These are phyloP conservation scores for Conticribra guillardii DNA, from an alignment of 108 stramenopile genomes.

Conservation along the genomic window DNA sequence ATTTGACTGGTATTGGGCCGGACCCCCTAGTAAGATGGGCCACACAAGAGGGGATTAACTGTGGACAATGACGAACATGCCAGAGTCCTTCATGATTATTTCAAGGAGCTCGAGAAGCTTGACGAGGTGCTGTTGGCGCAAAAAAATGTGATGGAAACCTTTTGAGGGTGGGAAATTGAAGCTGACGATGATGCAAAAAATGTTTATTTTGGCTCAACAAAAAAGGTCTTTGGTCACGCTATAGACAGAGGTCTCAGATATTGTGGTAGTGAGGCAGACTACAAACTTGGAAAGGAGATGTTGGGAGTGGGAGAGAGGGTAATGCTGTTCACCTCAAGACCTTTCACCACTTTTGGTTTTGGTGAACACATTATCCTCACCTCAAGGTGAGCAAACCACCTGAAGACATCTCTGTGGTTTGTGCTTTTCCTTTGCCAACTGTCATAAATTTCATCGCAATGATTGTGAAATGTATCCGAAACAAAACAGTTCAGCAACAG, in stretches of 20 bases:
- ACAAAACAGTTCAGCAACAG: neutral
- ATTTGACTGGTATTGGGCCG: no score
- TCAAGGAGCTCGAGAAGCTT: no score
- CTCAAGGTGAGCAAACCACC: slow-evolving; percentile 4
- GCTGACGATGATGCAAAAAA: neutral
- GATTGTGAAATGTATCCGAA: neutral
- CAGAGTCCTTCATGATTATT: no score
- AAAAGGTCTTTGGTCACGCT: neutral
- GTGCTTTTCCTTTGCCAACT: slow-evolving; percentile 6
- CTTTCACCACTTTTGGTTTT: neutral
- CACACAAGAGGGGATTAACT: no score
- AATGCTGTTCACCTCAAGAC: neutral
- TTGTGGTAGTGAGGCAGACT: neutral
- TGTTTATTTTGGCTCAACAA: neutral
- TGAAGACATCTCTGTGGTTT: slow-evolving; percentile 10
- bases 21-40: slow-evolving; percentile 1
- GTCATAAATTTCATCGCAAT: slow-evolving; percentile 1
- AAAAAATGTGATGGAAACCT: neutral
- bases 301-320: neutral
- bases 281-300: neutral
- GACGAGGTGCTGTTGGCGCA: slow-evolving; percentile 8
- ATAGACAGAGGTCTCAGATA: neutral
- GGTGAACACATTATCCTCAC: slow-evolving; percentile 6
- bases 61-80: no score
- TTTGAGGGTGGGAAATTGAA: neutral